Evolutionary conservation across 768 basidiomycete species (phyloP).

Genomic region (Porpolomopsis calyptriformis): DNA sequence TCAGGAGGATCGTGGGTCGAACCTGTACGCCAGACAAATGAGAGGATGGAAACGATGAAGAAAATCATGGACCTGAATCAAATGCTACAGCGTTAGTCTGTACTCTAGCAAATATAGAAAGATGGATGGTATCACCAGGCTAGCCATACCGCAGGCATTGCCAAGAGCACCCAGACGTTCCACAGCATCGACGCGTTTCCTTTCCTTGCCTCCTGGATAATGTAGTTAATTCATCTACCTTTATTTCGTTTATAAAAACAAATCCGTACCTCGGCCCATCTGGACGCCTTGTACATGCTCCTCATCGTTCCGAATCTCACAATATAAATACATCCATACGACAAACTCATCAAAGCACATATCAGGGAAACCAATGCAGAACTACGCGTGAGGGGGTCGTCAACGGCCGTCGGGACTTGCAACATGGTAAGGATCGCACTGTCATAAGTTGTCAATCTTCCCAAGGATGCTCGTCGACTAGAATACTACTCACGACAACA

Average conservation of each 20-base stretch:
- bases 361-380: conserved; percentile 54
- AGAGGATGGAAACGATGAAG: conserved; percentile 51
- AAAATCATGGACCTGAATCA: conserved; percentile 62
- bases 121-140: conserved; percentile 36
- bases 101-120: background rate
- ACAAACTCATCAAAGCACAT: conserved; percentile 59
- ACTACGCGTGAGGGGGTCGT: conserved; percentile 53
- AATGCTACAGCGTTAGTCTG: background rate
- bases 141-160: conserved; percentile 61
- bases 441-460: no score
- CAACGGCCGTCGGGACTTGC: conserved; percentile 41
- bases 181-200: conserved; percentile 23
- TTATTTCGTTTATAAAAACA: background rate
- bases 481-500: conserved; percentile 33
- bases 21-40: conserved; percentile 64
- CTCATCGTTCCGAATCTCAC: conserved; percentile 64
- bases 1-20: conserved; percentile 30
- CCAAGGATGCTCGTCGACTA: no score
- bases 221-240: background rate
- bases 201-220: conserved; percentile 43
- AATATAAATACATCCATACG: conserved; percentile 66
- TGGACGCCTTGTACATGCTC: conserved; percentile 57
- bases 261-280: conserved; percentile 54
- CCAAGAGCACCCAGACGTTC: conserved; percentile 57
- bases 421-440: conserved; percentile 66